Conservation (phyloP, 2,329 filamentous ascomycete genomes). For the Camptophora hylomeconis region DNA sequence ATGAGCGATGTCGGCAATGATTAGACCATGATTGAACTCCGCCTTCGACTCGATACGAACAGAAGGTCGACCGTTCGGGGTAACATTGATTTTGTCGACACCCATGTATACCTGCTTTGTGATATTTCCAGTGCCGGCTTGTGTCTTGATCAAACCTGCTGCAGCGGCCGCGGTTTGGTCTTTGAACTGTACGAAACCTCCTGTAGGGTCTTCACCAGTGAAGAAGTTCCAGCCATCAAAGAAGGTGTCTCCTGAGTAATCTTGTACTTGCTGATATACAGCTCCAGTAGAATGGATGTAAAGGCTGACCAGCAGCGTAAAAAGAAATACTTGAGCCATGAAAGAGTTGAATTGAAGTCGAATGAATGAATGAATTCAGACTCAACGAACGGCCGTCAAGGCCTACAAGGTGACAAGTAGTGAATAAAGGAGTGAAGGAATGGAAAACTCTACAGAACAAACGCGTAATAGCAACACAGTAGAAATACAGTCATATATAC, state of each 20-base stretch:
- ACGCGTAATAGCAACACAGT: no score
- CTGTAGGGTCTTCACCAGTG: slow-evolving; percentile 33
- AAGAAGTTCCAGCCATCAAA: slow-evolving; percentile 39
- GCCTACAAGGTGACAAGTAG: no score
- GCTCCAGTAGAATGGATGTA: no score
- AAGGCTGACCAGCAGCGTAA: no score
- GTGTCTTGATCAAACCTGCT: slow-evolving; percentile 20
- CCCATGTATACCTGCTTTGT: slow-evolving; percentile 28
- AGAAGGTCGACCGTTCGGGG: slow-evolving; percentile 28
- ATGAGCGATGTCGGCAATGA: slow-evolving; percentile 35
- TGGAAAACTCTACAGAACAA: no score
- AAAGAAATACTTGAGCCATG: no score
- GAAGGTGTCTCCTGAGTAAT: slow-evolving; percentile 34
- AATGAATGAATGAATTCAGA: no score
- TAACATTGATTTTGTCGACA: slow-evolving; percentile 25
- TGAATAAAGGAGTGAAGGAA: no score
- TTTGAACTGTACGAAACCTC: slow-evolving; percentile 39
- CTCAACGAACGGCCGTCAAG: no score
- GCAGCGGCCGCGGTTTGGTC: slow-evolving; percentile 26
- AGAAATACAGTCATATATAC: no score
- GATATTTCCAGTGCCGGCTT: slow-evolving; percentile 22
- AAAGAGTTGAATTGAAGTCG: no score
- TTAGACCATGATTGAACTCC: slow-evolving; percentile 32
- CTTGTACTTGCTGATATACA: no score
- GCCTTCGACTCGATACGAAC: slow-evolving; percentile 33